Conservation (phyloP, 1,284 basidiomycete genomes). For the Agaricales sp. region DNA sequence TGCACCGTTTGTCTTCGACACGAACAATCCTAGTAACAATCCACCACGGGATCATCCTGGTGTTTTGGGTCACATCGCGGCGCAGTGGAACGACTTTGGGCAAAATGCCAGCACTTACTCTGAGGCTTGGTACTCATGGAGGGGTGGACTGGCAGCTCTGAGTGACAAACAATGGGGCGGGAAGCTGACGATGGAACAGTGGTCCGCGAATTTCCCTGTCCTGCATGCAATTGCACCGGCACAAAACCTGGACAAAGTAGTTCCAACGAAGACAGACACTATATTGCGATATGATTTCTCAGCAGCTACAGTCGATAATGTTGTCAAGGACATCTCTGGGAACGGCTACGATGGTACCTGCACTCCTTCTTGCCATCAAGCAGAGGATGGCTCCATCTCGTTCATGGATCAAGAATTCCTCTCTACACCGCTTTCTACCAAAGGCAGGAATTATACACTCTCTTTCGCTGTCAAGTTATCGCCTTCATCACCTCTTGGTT, state of each 20-base stretch:
- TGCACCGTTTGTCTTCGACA: not conserved
- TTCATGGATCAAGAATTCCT: not conserved
- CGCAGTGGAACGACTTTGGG: not conserved
- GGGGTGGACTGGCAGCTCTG: not conserved
- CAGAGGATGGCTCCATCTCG: not conserved
- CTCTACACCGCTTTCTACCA: constrained; percentile 20
- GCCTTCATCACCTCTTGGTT: not conserved
- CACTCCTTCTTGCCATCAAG: not conserved
- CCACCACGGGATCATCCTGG: not conserved
- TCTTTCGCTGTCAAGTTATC: constrained; percentile 14
- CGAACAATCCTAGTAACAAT: not conserved
- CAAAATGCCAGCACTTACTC: constrained; percentile 1
- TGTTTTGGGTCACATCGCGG: not conserved
- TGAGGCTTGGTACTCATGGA: constrained; percentile 1
- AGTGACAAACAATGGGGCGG: constrained; percentile 1
- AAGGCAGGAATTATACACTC: constrained; percentile 24
- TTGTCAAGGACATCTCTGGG: not conserved
- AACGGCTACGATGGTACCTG: not conserved
- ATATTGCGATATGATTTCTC: not conserved
- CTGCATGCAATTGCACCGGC: not conserved
- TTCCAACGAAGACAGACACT: not conserved
- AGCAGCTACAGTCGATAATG: not conserved
- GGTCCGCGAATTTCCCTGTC: not conserved
- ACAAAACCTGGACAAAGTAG: not conserved
- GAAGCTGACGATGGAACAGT: not conserved